phyloP scores from a whole-genome alignment of 371 early-diverging fungal species.

The Mucor indicus region DNA sequence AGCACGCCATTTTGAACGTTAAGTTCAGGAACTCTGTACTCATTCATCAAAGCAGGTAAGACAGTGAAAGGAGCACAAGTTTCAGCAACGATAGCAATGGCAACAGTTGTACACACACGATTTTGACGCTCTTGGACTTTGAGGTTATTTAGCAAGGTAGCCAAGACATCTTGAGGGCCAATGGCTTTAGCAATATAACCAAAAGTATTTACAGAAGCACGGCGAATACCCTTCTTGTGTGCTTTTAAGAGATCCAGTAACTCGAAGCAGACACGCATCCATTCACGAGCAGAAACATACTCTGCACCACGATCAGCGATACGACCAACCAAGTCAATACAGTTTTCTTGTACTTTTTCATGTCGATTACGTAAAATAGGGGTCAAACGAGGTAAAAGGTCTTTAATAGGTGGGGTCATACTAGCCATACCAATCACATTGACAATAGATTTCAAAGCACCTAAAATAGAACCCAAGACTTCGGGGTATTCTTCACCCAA shows the following conservation, averaged over 20 bases:
- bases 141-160: slow-evolving; percentile 94
- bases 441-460: slow-evolving; percentile 89
- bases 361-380: slow-evolving; percentile 97
- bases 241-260: slow-evolving; percentile 95
- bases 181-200: slow-evolving; percentile 99
- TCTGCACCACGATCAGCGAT: slow-evolving; percentile 98
- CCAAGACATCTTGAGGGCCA: slow-evolving; percentile 98
- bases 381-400: slow-evolving; percentile 92
- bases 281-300: slow-evolving; percentile 95
- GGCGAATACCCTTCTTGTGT: slow-evolving; percentile 92
- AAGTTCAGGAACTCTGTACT: slow-evolving; percentile 96
- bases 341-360: slow-evolving; percentile 95
- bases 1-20: slow-evolving; percentile 98
- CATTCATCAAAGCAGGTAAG: slow-evolving; percentile 96
- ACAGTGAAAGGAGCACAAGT: slow-evolving; percentile 97
- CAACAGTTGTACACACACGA: slow-evolving; percentile 97
- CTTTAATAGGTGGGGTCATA: slow-evolving; percentile 98
- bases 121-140: slow-evolving; percentile 98
- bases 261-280: slow-evolving; percentile 99
- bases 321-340: slow-evolving; percentile 92
- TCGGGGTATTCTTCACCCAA: slow-evolving; percentile 99
- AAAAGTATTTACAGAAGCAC: slow-evolving; percentile 95
- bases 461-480: slow-evolving; percentile 92
- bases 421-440: slow-evolving; percentile 96
- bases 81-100: slow-evolving; percentile 91